Base-by-base conservation (phyloP, 2,329 filamentous ascomycete genomes). In the Fusarium ramigenum region DNA sequence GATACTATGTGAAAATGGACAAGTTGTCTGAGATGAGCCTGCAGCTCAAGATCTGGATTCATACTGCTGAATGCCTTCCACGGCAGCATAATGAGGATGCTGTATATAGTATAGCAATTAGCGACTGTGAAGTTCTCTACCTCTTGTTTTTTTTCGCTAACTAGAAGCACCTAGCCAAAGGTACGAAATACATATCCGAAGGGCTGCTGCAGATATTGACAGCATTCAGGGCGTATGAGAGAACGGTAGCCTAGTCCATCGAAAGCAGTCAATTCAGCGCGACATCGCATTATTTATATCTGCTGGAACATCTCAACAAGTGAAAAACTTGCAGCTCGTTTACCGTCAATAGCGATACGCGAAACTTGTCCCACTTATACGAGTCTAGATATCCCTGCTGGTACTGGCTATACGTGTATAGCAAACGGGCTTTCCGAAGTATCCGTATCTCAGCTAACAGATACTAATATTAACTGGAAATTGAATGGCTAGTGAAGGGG, bases 181-280 rank as follows among this genome's bases (percentile, higher is more conserved):
- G 46, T 18, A 4, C 7, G 14, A 32, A 14, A n/a, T 9, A 15
- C 3, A 12, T 30, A 15, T 18, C 3, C 4, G 21, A n/a, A n/a
- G 7, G 7, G 28, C 16, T 32, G 15, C 15, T n/a, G 28, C 7
- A n/a, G 16, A n/a, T 49, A 30, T n/a, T 4, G 11, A 25, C 23
- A 25, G 7, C 7, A 12, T 5, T 5, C 3, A 4, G 28, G 15
- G 11, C 15, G 7, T 18, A 32, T 18, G 0, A 23, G 2, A n/a
- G 15, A 49, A n/a, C n/a, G n/a, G n/a, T n/a, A n/a, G n/a, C n/a
- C n/a, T n/a, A n/a, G n/a, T n/a, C n/a, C n/a, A n/a, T n/a, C n/a
- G n/a, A n/a, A n/a, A n/a, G n/a, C n/a, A n/a, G n/a, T n/a, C n/a
- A n/a, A n/a, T n/a, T n/a, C n/a, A n/a, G n/a, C n/a, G n/a, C n/a